A percentile compares a stretch with the other conserved stretches of the same genome.
Evolutionary conservation across 208 protist genomes (phyloP).

Genomic region (Leishmania amazonensis): DNA sequence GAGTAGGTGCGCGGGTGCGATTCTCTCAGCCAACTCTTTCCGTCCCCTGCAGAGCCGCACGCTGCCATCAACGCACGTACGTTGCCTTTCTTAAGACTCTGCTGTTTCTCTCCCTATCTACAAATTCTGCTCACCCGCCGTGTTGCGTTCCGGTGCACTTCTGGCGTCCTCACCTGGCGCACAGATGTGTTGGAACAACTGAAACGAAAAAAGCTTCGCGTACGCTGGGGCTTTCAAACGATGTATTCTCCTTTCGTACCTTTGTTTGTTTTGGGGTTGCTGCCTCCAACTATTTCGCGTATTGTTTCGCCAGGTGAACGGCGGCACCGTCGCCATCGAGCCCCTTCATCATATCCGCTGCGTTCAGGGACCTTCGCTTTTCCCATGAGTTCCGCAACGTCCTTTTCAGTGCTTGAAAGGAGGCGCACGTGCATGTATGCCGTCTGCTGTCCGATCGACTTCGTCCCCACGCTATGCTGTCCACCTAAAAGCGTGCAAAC

Average conservation of each 20-base stretch:
- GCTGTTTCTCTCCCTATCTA: neutral
- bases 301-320: neutral
- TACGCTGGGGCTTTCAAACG: neutral
- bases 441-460: neutral
- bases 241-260: neutral
- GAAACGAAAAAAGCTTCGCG: neutral
- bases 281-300: neutral
- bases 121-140: neutral
- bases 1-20: neutral
- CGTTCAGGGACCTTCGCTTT: neutral
- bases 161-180: neutral
- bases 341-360: neutral
- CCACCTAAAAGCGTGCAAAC: neutral
- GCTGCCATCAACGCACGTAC: neutral
- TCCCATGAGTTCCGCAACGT: neutral
- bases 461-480: neutral
- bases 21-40: neutral
- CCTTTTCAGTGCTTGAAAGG: neutral
- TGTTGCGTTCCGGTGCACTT: neutral
- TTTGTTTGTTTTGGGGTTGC: neutral
- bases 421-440: neutral
- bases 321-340: neutral
- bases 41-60: neutral
- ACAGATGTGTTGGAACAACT: neutral
- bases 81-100: neutral